These are phyloP conservation scores for Penicillium manginii DNA, from an alignment of 495 filamentous ascomycete genomes.

Conservation along the genomic window DNA sequence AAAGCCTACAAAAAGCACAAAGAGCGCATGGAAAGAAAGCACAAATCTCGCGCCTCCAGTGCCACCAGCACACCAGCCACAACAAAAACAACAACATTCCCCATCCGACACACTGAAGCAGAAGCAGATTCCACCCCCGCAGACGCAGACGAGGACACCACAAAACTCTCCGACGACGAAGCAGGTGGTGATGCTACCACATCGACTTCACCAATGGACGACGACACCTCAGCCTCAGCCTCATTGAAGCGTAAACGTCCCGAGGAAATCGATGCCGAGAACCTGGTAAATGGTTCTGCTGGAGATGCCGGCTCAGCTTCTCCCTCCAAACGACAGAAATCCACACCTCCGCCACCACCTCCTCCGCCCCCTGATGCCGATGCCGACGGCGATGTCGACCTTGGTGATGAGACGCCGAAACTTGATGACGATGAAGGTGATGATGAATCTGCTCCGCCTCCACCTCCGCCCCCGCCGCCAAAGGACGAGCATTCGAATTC, in stretches of 20 bases:
- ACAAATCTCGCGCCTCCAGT: background rate
- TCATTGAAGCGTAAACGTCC: background rate
- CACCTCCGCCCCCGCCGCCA: background rate
- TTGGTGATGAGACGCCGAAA: background rate
- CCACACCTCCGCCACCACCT: background rate
- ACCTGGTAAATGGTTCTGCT: background rate
- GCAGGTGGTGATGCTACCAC: background rate
- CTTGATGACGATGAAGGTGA: background rate
- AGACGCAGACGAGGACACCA: background rate
- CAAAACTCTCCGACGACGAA: background rate
- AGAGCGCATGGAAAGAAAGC: constrained; percentile 28
- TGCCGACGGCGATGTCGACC: background rate
- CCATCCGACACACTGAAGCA: background rate
- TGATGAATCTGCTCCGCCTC: background rate
- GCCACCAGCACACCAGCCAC: background rate
- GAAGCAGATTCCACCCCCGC: background rate
- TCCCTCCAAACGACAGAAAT: constrained; percentile 3
- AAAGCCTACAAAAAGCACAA: constrained; percentile 77
- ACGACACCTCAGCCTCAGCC: background rate
- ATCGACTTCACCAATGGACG: background rate
- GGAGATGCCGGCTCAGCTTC: background rate
- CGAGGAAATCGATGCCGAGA: background rate
- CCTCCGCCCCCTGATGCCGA: background rate
- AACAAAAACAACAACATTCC: too few species aligned
- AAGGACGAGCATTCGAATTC: background rate